Evolutionary conservation across 306 rosid genomes (phyloP), one percentile per base, ranked within the genome.

Genomic region (Elaeagnus macrophylla): DNA sequence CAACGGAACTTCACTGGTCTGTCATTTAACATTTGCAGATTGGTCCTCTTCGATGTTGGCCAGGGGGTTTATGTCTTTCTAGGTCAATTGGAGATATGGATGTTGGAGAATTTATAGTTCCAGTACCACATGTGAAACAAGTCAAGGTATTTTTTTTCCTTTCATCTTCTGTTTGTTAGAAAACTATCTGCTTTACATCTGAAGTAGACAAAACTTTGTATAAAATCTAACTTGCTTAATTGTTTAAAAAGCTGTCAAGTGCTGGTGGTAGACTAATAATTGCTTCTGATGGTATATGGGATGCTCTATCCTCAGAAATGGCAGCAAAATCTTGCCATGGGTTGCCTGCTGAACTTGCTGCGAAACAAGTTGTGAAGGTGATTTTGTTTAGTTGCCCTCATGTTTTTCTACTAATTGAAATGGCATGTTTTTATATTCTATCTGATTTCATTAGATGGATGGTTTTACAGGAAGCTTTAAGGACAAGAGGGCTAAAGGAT

Each of bases 11-110:
- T 47, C 55, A 42, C 14, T 43, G 37, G 12, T 54, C 13, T 76
- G 43, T 54, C 71, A 68, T 49, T 64, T 64, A 56, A 64, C 32
- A 62, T 46, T 67, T 81, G 42, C 81, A 91, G 97, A 81, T 91
- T 69, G 97, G 97, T 62, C 97, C 97, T 5, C 97, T 91, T 52
- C 95, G 96, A 2, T 91, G 97, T 71, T 91, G 97, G 97, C 96
- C 97, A 0, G 97, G 97, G 40, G 97, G 97, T 60, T 75, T 91
- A 54, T 91, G 97, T 77, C 97, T 91, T 71, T 91, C 97, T 54
- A 67, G 97, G 58, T 91, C 97, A 11, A 91, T 91, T 41, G 96
- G 97, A 54, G 97, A 91, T 80, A 82, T 83, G 95, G 97, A 91
- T 67, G 97, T 91, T 46, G 97, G 96, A 52, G 97, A 91, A 67